These are phyloP conservation scores for Solidago caesia DNA, from an alignment of 129 eudicot genomes.

Conservation along the genomic window DNA sequence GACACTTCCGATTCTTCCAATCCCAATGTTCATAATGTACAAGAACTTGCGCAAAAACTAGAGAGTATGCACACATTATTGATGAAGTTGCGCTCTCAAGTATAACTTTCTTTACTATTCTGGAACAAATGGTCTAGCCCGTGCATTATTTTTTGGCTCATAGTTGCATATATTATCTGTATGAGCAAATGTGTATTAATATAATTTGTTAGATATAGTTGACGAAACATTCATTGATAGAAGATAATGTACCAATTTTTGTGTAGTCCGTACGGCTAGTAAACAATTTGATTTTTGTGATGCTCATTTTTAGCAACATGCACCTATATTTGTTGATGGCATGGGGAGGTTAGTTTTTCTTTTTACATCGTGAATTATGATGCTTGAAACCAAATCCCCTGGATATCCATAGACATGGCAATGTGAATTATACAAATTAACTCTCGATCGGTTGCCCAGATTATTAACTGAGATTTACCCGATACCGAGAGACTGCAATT, in stretches of 20 bases:
- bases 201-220: not conserved
- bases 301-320: no score
- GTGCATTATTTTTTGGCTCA: not conserved
- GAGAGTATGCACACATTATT: slow-evolving; percentile 63
- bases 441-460: no score
- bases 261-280: not conserved
- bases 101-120: not conserved
- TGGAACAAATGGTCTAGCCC: not conserved
- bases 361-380: no score
- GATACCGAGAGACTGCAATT: no score
- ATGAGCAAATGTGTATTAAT: not conserved
- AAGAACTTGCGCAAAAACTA: slow-evolving; percentile 52
- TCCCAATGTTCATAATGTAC: slow-evolving; percentile 38
- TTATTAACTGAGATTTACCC: no score
- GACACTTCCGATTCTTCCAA: slow-evolving; percentile 35
- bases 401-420: no score
- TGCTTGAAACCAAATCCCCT: no score
- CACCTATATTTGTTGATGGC: no score
- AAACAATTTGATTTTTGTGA: not conserved
- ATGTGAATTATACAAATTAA: no score
- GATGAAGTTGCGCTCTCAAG: slow-evolving; percentile 43
- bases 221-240: not conserved
- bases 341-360: no score
- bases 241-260: not conserved
- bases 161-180: not conserved